A percentile compares a stretch with the other conserved stretches of the same genome.
These are phyloP conservation scores for Neonectria hederae DNA, from an alignment of 2,329 filamentous ascomycete genomes.

Conservation along the genomic window DNA sequence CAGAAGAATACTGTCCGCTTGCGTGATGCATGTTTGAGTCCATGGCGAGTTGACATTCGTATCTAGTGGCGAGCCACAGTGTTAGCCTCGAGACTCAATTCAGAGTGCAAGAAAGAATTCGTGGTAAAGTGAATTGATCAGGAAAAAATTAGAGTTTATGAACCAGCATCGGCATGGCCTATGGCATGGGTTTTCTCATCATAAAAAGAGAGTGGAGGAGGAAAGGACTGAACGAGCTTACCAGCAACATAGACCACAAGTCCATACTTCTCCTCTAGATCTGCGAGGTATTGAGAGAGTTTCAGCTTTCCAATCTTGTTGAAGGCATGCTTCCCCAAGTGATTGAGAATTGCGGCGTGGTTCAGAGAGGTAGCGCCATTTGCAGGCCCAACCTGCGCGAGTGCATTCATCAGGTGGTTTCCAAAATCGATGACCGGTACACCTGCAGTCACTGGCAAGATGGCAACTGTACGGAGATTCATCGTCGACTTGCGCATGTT, in stretches of 20 bases:
- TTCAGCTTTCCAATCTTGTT: slow-evolving; percentile 98
- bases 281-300: slow-evolving; percentile 93
- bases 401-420: slow-evolving; percentile 85
- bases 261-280: slow-evolving; percentile 96
- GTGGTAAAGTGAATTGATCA: slow-evolving; percentile 50
- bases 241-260: slow-evolving; percentile 92
- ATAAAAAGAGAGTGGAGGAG: slow-evolving; percentile 43
- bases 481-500: slow-evolving; percentile 81
- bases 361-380: slow-evolving; percentile 94
- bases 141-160: slow-evolving; percentile 76
- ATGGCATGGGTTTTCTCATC: slow-evolving; percentile 63
- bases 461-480: slow-evolving; percentile 91
- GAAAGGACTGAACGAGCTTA: slow-evolving; percentile 51
- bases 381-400: slow-evolving; percentile 87
- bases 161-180: slow-evolving; percentile 65
- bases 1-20: slow-evolving; percentile 94
- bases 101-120: slow-evolving; percentile 17
- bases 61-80: slow-evolving; percentile 61
- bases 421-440: slow-evolving; percentile 96
- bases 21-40: slow-evolving; percentile 97
- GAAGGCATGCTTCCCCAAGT: slow-evolving; percentile 94
- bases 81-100: slow-evolving; percentile 41
- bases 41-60: slow-evolving; percentile 97
- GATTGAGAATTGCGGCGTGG: slow-evolving; percentile 92
- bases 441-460: slow-evolving; percentile 88